phyloP scores from a whole-genome alignment of 257 asterid species.

The Verbascum thapsus region DNA sequence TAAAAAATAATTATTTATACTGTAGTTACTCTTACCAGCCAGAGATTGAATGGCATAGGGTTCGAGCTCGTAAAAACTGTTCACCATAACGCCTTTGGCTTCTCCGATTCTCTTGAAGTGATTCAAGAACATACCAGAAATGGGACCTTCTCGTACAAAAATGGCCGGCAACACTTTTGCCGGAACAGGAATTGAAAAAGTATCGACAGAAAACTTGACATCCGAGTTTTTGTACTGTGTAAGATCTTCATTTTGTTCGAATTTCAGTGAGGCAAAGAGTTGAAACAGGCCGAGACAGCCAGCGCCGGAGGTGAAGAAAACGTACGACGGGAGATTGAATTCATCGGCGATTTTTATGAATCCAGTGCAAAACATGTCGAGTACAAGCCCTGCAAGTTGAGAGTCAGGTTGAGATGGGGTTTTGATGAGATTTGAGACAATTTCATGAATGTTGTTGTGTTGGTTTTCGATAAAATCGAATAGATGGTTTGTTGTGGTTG shows the following conservation, averaged over 20 bases:
- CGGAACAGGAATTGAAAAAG: slow-evolving; percentile 34
- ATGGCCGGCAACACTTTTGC: slow-evolving; percentile 25
- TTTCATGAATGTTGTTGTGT: too few species aligned
- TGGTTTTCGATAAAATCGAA: too few species aligned
- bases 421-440: too few species aligned
- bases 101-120: neutral
- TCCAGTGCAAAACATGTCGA: slow-evolving; percentile 49
- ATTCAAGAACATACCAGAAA: too few species aligned
- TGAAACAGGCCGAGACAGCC: slow-evolving; percentile 39
- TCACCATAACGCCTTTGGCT: slow-evolving; percentile 42
- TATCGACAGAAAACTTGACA: slow-evolving; percentile 18
- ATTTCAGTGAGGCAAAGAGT: slow-evolving; percentile 21
- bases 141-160: slow-evolving; percentile 12
- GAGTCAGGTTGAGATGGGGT: too few species aligned
- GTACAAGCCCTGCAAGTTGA: slow-evolving; percentile 34
- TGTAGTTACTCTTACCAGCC: too few species aligned
- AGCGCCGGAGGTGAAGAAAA: slow-evolving; percentile 48
- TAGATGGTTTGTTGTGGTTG: too few species aligned
- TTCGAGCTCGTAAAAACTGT: slow-evolving; percentile 53
- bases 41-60: slow-evolving; percentile 32
- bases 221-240: slow-evolving; percentile 9
- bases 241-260: slow-evolving; percentile 21
- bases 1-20: too few species aligned
- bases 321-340: slow-evolving; percentile 43
- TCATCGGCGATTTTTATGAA: slow-evolving; percentile 52